Evolutionary conservation across 139 green algal species (phyloP), one percentile per base, ranked within the genome.

Genomic region (Micractinium conductrix): DNA sequence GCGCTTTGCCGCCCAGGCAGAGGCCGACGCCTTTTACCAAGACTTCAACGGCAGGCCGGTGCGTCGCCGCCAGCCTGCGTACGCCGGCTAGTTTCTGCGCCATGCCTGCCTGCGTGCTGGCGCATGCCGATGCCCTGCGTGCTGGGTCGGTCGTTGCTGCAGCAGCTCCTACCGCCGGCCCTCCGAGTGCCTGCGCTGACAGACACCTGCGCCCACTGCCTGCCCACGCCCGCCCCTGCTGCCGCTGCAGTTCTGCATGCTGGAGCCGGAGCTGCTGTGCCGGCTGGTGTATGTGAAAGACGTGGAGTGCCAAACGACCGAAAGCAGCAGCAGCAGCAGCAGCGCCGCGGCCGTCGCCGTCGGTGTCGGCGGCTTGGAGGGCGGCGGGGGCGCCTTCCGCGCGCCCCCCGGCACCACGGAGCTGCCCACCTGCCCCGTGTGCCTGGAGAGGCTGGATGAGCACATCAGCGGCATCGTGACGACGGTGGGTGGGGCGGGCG

Each of bases 381-480:
- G 65, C 65, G 33, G 1, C 60, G 60, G 3, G 2, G 45, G 44
- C 16, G n/a, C 22, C 28, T 30, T 26, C 24, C 48, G 42, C 17
- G 80, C 80, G 38, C 80, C 80, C 0, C 44, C 68, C 2, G 80
- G 80, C 80, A 85, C 80, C 38, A 85, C 74, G 0, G 67, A 83
- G 84, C 74, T 84, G 84, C 97, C 97, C 26, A 96, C 92, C 14
- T 99, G 97, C 89, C 96, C 97, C 1, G 97, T 99, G 17, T 99
- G 97, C 87, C 76, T 99, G 71, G 97, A 99, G 89, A 89, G 97
- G 17, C 90, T 99, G 71, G 97, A 99, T 79, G 88, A 95, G 72
- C 91, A 99, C 87, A 95, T 99, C 85, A 97, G 90, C 79, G 97
- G 97, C 58, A 90, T 99, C 17, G 91, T 98, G 21, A 98, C 94